phyloP scores from a whole-genome alignment of 768 basidiomycete species.

The Fomitopsis serialis region DNA sequence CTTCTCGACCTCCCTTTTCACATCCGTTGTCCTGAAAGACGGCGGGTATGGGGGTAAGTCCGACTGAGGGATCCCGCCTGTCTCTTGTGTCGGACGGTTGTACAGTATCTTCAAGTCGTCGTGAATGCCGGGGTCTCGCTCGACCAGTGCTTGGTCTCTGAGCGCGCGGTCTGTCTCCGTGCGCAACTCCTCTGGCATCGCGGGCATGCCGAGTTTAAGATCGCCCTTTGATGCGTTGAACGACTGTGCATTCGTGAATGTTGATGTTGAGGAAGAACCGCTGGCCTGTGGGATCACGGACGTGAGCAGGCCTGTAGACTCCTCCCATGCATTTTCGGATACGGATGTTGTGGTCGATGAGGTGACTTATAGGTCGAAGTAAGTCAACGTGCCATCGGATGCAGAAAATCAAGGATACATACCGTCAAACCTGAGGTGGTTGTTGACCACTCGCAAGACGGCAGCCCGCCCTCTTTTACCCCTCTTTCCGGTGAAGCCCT shows the following conservation, averaged over 20 bases:
- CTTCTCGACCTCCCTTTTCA: constrained; percentile 85
- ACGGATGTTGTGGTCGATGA: constrained; percentile 61
- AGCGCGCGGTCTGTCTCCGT: constrained; percentile 76
- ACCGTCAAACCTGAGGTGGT: constrained; percentile 90
- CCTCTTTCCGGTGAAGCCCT: constrained; percentile 74
- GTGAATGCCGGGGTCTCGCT: constrained; percentile 61
- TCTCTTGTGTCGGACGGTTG: constrained; percentile 37
- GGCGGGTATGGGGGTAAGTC: constrained; percentile 82
- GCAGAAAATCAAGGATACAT: constrained; percentile 17
- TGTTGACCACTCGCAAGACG: constrained; percentile 92
- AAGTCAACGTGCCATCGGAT: constrained; percentile 5
- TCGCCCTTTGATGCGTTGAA: constrained; percentile 75
- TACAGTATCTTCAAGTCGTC: constrained; percentile 52
- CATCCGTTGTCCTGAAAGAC: constrained; percentile 79
- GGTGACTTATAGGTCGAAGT: constrained; percentile 48
- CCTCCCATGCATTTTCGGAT: constrained; percentile 70
- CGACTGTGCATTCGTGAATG: constrained; percentile 54
- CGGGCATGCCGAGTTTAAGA: constrained; percentile 82
- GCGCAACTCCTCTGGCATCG: constrained; percentile 74
- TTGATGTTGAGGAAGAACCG: constrained; percentile 37
- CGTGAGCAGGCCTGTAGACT: constrained; percentile 78
- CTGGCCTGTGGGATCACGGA: constrained; percentile 68
- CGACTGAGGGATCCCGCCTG: constrained; percentile 58
- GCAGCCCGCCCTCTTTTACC: constrained; percentile 84
- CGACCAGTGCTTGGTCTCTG: constrained; percentile 75